These are phyloP conservation scores for Aspergillus neoniger DNA, from an alignment of 2,329 filamentous ascomycete species.

Conservation along the genomic window DNA sequence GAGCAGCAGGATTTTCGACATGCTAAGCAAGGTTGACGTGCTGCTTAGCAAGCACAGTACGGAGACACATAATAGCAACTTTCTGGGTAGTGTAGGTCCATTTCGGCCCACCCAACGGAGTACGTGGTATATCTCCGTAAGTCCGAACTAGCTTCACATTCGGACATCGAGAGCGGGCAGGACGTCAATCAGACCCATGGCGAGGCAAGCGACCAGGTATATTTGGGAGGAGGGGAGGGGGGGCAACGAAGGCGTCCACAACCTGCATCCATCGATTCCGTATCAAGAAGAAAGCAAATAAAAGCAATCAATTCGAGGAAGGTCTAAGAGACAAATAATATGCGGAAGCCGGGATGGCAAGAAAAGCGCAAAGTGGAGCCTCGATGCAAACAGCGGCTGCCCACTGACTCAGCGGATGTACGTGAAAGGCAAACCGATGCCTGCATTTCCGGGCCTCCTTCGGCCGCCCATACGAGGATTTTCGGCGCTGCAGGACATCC, in stretches of 20 bases:
- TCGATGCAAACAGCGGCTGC: conserved; percentile 1
- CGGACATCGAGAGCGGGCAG: not conserved
- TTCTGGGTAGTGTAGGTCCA: not conserved
- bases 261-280: not conserved
- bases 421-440: conserved; percentile 2
- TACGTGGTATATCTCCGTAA: not conserved
- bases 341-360: not conserved
- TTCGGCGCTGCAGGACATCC: not conserved
- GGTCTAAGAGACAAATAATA: not conserved
- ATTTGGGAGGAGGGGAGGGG: not conserved
- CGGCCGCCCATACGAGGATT: not conserved
- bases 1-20: not conserved
- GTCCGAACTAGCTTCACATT: not conserved
- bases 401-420: conserved; percentile 3
- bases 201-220: not conserved
- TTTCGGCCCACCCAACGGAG: not conserved
- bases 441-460: not conserved
- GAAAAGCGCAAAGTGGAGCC: not conserved
- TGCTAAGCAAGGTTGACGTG: not conserved
- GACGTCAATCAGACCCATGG: not conserved
- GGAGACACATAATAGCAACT: not conserved
- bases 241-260: not conserved
- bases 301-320: not conserved
- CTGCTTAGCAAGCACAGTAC: not conserved
- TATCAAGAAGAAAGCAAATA: not conserved